Conservation (phyloP, 805 yeast species). For the Cyberlindnera samutprakarnensis region DNA sequence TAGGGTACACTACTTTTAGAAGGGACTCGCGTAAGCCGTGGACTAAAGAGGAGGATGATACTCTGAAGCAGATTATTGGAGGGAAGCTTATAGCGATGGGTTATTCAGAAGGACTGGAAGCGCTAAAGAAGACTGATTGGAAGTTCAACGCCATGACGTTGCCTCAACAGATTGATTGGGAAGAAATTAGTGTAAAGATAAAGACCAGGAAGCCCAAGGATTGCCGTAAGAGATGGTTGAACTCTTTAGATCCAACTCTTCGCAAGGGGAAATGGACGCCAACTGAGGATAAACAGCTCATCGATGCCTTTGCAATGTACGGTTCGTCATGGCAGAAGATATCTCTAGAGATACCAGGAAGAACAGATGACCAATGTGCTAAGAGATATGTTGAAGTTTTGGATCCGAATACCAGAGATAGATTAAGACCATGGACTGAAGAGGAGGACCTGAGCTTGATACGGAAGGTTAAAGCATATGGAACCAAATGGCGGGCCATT, state of each 20-base stretch:
- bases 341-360: conserved; percentile 64
- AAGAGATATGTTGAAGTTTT: conserved; percentile 84
- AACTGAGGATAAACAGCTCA: conserved; percentile 63
- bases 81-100: conserved; percentile 27
- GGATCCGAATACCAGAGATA: conserved; percentile 70
- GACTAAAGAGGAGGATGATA: conserved; percentile 68
- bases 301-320: conserved; percentile 53
- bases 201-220: conserved; percentile 66
- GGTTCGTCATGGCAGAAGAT: conserved; percentile 89
- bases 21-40: conserved; percentile 59
- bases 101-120: conserved; percentile 27
- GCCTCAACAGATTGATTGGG: conserved; percentile 50
- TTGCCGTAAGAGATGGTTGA: conserved; percentile 82
- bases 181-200: conserved; percentile 39
- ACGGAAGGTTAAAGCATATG: conserved; percentile 58
- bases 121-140: conserved; percentile 23
- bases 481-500: conserved; percentile 86
- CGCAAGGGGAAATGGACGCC: conserved; percentile 83
- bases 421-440: conserved; percentile 71
- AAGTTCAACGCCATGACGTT: conserved; percentile 15
- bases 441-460: conserved; percentile 71
- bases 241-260: conserved; percentile 75
- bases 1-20: conserved; percentile 70
- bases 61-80: conserved; percentile 37
- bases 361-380: conserved; percentile 94